Evolutionary conservation across 2,329 filamentous ascomycete genomes (phyloP).

Genomic region (Colletotrichum sp.): DNA sequence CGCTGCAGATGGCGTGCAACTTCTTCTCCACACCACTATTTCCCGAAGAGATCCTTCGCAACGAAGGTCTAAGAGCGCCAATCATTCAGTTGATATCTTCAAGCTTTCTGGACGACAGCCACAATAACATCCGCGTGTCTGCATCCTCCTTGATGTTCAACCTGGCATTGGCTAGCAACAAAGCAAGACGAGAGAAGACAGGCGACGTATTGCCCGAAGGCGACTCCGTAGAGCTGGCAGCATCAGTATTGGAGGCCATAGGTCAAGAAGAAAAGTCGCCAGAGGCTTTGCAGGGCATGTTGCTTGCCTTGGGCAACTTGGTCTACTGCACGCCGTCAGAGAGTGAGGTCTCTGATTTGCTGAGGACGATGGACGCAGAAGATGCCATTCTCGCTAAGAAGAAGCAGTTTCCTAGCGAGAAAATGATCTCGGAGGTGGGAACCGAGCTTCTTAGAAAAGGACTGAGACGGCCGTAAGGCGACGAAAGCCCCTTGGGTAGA

Average conservation of each 20-base stretch:
- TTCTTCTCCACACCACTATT: conserved; percentile 80
- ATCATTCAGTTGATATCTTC: conserved; percentile 74
- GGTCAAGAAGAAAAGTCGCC: conserved; percentile 60
- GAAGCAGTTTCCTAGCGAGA: conserved; percentile 59
- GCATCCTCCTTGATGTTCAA: conserved; percentile 87
- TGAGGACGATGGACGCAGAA: conserved; percentile 76
- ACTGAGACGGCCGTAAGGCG: conserved; percentile 35
- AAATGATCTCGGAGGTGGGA: conserved; percentile 61
- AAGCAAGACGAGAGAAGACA: conserved; percentile 61
- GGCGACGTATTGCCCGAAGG: conserved; percentile 66
- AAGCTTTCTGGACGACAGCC: conserved; percentile 77
- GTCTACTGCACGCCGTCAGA: conserved; percentile 72
- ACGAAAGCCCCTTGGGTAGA: neutral
- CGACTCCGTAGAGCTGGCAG: conserved; percentile 81
- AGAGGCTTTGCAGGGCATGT: conserved; percentile 77
- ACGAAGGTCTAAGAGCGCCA: conserved; percentile 54
- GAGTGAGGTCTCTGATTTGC: conserved; percentile 80
- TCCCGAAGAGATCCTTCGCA: conserved; percentile 62
- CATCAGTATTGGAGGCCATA: conserved; percentile 78
- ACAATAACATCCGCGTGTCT: conserved; percentile 77
- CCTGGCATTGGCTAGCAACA: conserved; percentile 72
- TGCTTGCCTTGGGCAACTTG: conserved; percentile 78
- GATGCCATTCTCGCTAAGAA: conserved; percentile 65
- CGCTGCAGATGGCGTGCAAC: conserved; percentile 84
- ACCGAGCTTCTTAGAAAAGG: conserved; percentile 56